Percentiles rank a stretch among this genome's conserved stretches.
These are phyloP conservation scores for Oryza brachyantha DNA, from an alignment of 176 grass and related monocot genomes.

Conservation along the genomic window DNA sequence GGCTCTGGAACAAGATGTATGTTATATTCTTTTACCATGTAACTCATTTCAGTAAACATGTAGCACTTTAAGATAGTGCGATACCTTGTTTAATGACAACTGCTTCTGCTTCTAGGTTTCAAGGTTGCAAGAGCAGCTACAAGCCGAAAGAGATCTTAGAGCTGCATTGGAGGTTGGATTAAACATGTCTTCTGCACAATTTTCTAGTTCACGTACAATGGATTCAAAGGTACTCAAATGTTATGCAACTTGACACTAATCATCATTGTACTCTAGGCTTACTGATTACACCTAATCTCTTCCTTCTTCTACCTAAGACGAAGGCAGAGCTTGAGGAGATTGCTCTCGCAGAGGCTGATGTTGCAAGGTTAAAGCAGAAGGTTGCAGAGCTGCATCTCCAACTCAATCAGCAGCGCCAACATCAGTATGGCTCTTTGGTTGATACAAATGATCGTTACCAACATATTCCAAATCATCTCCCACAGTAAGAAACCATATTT, in stretches of 20 bases:
- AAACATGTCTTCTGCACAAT: slow-evolving; percentile 90
- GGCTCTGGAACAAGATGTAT: slow-evolving; percentile 98
- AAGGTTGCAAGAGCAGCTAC: slow-evolving; percentile 96
- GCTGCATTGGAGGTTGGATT: slow-evolving; percentile 97
- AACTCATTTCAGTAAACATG: too few species aligned
- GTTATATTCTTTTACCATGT: slow-evolving; percentile 35
- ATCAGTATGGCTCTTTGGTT: slow-evolving; percentile 59
- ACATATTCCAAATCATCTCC: slow-evolving; percentile 61
- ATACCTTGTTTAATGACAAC: slow-evolving; percentile 24
- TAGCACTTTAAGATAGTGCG: not conserved
- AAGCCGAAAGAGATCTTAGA: slow-evolving; percentile 95
- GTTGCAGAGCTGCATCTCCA: slow-evolving; percentile 94
- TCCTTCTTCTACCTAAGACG: slow-evolving; percentile 45
- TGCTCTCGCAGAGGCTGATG: slow-evolving; percentile 83
- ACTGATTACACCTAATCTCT: slow-evolving; percentile 17
- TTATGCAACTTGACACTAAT: not conserved
- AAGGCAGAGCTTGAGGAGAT: slow-evolving; percentile 92
- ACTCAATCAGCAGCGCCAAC: slow-evolving; percentile 90
- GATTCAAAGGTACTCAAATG: slow-evolving; percentile 76
- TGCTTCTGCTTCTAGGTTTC: slow-evolving; percentile 64
- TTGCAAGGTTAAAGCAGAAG: slow-evolving; percentile 88
- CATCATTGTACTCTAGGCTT: not conserved
- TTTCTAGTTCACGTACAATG: slow-evolving; percentile 70
- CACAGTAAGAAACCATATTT: slow-evolving; percentile 58
- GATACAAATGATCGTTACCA: slow-evolving; percentile 54